These are phyloP conservation scores for Tubosaeta brunneosetosa DNA, from an alignment of 768 basidiomycete species.

Conservation along the genomic window DNA sequence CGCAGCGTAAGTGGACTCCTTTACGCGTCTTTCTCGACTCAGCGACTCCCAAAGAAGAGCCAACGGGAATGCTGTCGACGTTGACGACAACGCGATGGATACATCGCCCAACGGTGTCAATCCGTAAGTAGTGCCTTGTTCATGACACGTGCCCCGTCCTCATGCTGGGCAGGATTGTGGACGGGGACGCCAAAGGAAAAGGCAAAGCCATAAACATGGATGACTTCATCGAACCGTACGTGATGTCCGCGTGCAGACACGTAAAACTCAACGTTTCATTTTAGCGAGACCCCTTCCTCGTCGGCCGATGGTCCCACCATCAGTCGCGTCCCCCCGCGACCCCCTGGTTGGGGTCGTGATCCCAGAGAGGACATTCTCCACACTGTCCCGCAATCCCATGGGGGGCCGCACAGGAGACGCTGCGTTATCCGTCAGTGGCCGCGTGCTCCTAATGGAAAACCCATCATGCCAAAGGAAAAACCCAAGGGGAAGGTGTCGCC, in stretches of 20 bases:
- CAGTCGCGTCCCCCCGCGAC: not conserved
- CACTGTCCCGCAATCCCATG: not conserved
- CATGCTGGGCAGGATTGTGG: not conserved
- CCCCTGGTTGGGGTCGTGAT: slow-evolving; percentile 7
- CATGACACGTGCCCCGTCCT: not conserved
- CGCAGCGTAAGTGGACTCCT: not conserved
- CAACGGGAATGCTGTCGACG: not conserved
- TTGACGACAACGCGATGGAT: not conserved
- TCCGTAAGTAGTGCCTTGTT: not conserved
- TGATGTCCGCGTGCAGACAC: not conserved
- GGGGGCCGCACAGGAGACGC: slow-evolving; percentile 5
- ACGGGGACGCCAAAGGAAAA: not conserved
- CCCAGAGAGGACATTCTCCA: slow-evolving; percentile 2
- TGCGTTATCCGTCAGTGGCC: slow-evolving; percentile 24
- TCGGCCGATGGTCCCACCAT: not conserved
- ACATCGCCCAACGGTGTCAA: not conserved
- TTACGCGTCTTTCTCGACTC: not conserved
- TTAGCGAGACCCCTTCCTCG: not conserved
- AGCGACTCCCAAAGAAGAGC: not conserved
- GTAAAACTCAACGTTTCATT: not conserved
- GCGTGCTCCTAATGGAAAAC: slow-evolving; percentile 17
- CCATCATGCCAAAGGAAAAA: not conserved
- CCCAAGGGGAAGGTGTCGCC: slow-evolving; percentile 16
- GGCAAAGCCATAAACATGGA: not conserved
- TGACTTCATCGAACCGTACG: not conserved